These are phyloP conservation scores for Cucurbita argyrosperma DNA, from an alignment of 306 rosid species.

Conservation along the genomic window DNA sequence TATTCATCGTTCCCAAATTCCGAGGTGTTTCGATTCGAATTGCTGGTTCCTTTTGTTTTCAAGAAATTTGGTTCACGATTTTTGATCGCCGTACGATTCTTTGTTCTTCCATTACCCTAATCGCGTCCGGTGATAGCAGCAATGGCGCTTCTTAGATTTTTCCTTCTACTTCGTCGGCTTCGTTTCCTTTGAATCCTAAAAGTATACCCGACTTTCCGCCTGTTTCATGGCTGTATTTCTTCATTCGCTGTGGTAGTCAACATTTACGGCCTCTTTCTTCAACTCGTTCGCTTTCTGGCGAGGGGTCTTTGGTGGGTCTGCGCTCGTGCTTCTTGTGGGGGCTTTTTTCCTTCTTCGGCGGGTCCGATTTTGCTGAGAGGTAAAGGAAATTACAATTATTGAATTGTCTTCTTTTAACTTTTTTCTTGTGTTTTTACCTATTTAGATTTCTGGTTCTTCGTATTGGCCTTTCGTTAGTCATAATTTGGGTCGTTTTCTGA, in stretches of 20 bases:
- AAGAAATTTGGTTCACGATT: not conserved
- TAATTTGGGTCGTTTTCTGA: constrained; percentile 32
- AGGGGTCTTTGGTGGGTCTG: constrained; percentile 10
- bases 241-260: constrained; percentile 23
- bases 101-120: not conserved
- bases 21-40: not conserved
- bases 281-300: not conserved
- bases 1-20: not conserved
- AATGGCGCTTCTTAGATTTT: constrained; percentile 8
- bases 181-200: constrained; percentile 18
- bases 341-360: not conserved
- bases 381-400: constrained; percentile 9
- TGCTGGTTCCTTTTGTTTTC: not conserved
- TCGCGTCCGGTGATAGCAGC: not conserved
- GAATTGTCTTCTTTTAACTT: not conserved
- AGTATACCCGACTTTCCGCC: constrained; percentile 13
- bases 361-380: constrained; percentile 18
- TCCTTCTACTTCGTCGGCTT: constrained; percentile 6
- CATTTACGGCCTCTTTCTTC: constrained; percentile 17
- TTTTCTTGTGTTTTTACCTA: not conserved
- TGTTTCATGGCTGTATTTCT: not conserved
- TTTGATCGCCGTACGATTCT: not conserved
- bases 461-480: not conserved
- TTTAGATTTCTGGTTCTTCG: not conserved
- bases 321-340: constrained; percentile 19